Evolutionary conservation across 2,329 filamentous ascomycete species (phyloP), one percentile per base, ranked within the genome.

Genomic region (Graphilbum ipis-grandicollis): DNA sequence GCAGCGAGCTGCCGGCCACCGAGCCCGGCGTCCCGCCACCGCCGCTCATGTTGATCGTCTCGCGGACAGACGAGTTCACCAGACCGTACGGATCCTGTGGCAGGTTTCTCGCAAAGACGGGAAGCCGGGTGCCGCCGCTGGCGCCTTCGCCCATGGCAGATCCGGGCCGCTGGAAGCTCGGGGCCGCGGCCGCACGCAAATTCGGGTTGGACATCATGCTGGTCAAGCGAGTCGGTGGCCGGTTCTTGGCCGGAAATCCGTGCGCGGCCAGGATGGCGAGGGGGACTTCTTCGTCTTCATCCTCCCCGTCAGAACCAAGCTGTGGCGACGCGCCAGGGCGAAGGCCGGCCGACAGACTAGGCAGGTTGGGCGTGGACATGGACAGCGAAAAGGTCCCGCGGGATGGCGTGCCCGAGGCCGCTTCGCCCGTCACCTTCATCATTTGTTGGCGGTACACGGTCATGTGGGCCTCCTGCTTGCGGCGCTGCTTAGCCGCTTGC

Each of bases 391-490:
- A 54, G 35, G 60, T 59, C 13, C 71, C 65, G n/a, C 73, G 69
- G 19, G 65, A 54, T 10, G 59, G 50, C 12, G 56, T 46, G 31
- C 60, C 57, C 10, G 64, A 55, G 5, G 65, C 54, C 18, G 73
- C 59, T 47, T 88, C 82, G 34, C 85, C 85, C 1, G 84, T 92
- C 22, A 90, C 79, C 57, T 93, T 93, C 80, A 88, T 93, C 85
- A 93, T 93, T 56, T 90, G 81, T 54, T 93, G 85, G 40, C 85
- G 73, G 54, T 93, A 93, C 2, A 93, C 78, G 2, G 83, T 70
- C 63, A 93, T 77, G 52, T 90, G 83, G 12, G 85, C 85, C 55
- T 93, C 83, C 52, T 93, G 85, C 62, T 86, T 90, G 48, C 75
- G 72, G 44, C 85, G 68, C 52, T 90, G 82, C 52, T 76, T 80